A percentile compares a stretch with the other conserved stretches of the same genome.
Conservation (phyloP, 352 stramenopile species). For the Paralagenidium karlingii region DNA sequence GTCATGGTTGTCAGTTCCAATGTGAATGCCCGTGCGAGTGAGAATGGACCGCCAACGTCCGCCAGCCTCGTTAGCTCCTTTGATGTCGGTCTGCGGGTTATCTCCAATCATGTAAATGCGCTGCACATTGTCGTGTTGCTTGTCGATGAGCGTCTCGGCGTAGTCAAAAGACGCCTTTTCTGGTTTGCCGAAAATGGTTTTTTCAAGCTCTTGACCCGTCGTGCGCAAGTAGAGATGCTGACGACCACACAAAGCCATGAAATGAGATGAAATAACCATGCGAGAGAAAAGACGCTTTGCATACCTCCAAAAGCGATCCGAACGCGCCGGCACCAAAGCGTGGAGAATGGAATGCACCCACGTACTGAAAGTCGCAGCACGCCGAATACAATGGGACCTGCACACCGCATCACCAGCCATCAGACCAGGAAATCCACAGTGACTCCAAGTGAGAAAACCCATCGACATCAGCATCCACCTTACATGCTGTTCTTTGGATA, state of each 20-base stretch:
- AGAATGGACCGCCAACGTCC: conserved; percentile 76
- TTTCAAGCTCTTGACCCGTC: conserved; percentile 55
- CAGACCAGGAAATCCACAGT: background rate
- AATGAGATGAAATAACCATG: background rate
- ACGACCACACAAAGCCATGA: conserved; percentile 1
- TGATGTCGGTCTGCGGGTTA: conserved; percentile 75
- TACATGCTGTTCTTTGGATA: conserved; percentile 29
- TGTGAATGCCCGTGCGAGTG: conserved; percentile 74
- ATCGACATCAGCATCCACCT: no score
- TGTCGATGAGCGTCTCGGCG: conserved; percentile 62
- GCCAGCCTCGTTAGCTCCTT: conserved; percentile 56
- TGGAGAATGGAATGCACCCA: conserved; percentile 72
- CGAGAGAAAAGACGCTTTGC: background rate
- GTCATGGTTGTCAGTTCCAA: conserved; percentile 47
- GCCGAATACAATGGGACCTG: conserved; percentile 71
- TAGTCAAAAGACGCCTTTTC: conserved; percentile 64
- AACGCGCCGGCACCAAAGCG: conserved; percentile 73
- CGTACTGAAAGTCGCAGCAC: conserved; percentile 83
- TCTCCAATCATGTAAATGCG: conserved; percentile 82
- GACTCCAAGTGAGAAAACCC: no score
- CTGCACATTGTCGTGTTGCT: conserved; percentile 45
- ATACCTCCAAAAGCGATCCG: conserved; percentile 50
- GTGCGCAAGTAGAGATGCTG: conserved; percentile 64
- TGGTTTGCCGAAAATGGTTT: conserved; percentile 72
- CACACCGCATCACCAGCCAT: background rate